These are phyloP conservation scores for Oryza rufipogon DNA, from an alignment of 176 grass and related monocot genomes.

Conservation along the genomic window DNA sequence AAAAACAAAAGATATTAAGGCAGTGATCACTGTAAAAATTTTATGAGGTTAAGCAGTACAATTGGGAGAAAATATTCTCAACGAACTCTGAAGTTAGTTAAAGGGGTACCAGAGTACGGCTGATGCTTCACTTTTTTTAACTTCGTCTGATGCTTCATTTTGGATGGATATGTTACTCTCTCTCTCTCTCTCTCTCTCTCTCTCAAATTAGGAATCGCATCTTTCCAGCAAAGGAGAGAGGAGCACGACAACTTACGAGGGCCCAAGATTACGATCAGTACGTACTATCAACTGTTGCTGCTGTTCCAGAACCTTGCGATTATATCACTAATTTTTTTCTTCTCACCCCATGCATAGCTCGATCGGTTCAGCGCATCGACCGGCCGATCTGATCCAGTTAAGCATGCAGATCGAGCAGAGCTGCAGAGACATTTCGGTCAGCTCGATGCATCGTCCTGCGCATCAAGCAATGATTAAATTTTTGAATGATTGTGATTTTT, in stretches of 20 bases:
- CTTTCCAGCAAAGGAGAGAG: conserved; percentile 21
- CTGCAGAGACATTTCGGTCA: not conserved
- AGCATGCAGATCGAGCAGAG: not conserved
- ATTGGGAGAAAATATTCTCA: not conserved
- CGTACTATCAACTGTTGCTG: not conserved
- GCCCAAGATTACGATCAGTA: not conserved
- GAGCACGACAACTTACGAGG: conserved; percentile 12
- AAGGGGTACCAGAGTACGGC: not conserved
- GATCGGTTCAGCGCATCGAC: not conserved
- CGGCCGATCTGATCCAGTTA: conserved; percentile 21
- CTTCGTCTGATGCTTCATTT: not conserved
- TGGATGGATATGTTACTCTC: not conserved
- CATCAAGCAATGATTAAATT: conserved; percentile 34
- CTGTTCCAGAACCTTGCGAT: conserved; percentile 21
- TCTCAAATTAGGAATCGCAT: not conserved
- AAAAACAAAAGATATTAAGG: no score
- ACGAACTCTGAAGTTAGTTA: not conserved
- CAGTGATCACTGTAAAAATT: not conserved
- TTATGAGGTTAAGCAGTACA: not conserved
- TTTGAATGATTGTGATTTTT: conserved; percentile 43
- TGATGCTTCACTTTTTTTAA: not conserved
- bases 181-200: not conserved
- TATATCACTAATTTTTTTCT: conserved; percentile 14
- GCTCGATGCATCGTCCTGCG: conserved; percentile 1
- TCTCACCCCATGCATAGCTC: not conserved